Conservation (phyloP, 768 basidiomycete species). For the Asterophora lycoperdoides region DNA sequence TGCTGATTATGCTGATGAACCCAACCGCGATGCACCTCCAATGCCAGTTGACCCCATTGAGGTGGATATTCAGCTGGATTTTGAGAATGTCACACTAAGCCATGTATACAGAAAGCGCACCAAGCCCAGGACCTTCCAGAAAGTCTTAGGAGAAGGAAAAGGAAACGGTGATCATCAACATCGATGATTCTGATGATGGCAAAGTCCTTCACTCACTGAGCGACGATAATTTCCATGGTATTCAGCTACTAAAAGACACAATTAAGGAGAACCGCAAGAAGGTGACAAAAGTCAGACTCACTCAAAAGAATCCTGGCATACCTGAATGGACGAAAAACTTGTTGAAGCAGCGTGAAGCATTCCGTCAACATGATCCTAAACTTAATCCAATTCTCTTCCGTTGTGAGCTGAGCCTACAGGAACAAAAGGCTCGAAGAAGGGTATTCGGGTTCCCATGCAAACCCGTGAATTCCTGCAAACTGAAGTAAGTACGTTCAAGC, state of each 20-base stretch:
- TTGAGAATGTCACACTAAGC: too few relatives aligned
- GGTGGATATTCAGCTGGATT: too few relatives aligned
- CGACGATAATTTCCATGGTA: neutral
- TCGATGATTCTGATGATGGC: neutral
- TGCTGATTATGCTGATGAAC: too few relatives aligned
- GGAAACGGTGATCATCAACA: neutral
- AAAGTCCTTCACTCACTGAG: neutral
- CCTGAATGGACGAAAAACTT: neutral
- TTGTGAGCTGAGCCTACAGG: neutral
- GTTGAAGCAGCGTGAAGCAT: neutral
- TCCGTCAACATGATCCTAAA: slow-evolving; percentile 1
- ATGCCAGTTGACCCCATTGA: too few relatives aligned
- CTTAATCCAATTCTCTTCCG: neutral
- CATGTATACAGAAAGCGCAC: too few relatives aligned
- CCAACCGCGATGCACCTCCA: too few relatives aligned
- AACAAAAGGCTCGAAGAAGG: neutral
- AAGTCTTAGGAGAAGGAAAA: neutral
- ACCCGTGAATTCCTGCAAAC: neutral
- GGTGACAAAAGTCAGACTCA: neutral
- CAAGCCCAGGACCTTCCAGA: neutral
- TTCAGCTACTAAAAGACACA: neutral
- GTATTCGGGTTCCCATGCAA: neutral
- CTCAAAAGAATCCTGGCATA: neutral
- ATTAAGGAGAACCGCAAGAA: neutral
- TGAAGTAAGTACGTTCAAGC: neutral